Conservation (phyloP, 208 protist genomes). For the Crithidia expoeki region DNA sequence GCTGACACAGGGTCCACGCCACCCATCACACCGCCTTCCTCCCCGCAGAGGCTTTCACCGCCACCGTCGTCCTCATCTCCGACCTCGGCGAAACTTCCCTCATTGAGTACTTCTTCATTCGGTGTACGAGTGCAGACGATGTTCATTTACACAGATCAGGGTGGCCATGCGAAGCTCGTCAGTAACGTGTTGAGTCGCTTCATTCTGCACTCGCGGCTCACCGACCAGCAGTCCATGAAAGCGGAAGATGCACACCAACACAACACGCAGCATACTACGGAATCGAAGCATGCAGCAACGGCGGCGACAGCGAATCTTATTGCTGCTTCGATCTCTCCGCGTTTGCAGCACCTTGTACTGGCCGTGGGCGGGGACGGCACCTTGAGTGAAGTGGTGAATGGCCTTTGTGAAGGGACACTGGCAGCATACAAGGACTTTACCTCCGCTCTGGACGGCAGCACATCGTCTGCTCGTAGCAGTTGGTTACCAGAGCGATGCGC, state of each 20-base stretch:
- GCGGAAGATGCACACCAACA: background rate
- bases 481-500: background rate
- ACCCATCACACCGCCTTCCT: slow-evolving; percentile 11
- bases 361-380: slow-evolving; percentile 81
- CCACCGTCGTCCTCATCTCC: background rate
- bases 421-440: slow-evolving; percentile 19
- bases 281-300: too few relatives aligned
- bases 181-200: slow-evolving; percentile 22
- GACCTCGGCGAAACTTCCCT: background rate
- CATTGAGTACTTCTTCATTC: too few relatives aligned
- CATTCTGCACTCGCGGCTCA: slow-evolving; percentile 21
- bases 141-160: slow-evolving; percentile 24
- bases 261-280: too few relatives aligned
- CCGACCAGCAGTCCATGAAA: background rate
- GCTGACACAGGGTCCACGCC: background rate
- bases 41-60: background rate
- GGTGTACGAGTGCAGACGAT: slow-evolving; percentile 3
- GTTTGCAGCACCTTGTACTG: slow-evolving; percentile 41
- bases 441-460: background rate
- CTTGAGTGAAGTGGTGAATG: slow-evolving; percentile 81
- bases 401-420: slow-evolving; percentile 65
- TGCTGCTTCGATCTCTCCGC: slow-evolving; percentile 14
- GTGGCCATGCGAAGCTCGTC: slow-evolving; percentile 21
- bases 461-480: background rate
- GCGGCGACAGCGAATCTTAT: too few relatives aligned